A percentile compares a stretch with the other conserved stretches of the same genome.
phyloP scores from a whole-genome alignment of 2,329 filamentous ascomycete species.

The Hymenoscyphus linearis region DNA sequence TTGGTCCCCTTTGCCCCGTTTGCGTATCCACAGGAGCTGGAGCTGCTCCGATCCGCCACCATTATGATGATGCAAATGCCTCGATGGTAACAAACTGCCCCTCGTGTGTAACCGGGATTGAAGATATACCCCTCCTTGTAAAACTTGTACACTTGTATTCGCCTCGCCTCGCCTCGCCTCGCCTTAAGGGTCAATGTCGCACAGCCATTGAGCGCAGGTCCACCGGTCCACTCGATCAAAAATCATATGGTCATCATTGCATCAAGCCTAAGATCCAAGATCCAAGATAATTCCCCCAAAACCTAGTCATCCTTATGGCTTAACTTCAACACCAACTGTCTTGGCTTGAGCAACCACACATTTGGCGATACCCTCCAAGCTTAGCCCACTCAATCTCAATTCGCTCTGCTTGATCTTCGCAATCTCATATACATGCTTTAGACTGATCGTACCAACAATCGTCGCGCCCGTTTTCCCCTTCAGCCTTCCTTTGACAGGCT shows the following conservation, averaged over 20 bases:
- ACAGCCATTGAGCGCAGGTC: background rate
- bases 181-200: background rate
- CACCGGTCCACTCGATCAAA: background rate
- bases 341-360: conserved; percentile 70
- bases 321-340: conserved; percentile 68
- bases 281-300: background rate
- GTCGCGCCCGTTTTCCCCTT: conserved; percentile 71
- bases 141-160: background rate
- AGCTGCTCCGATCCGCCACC: conserved; percentile 16
- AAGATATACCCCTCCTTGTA: background rate
- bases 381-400: conserved; percentile 65
- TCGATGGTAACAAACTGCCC: background rate
- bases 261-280: background rate
- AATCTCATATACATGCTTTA: conserved; percentile 98
- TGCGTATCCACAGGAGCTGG: conserved; percentile 3
- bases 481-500: conserved; percentile 67
- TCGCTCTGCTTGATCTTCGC: conserved; percentile 90
- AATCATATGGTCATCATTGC: background rate
- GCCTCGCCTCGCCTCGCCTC: too few relatives aligned
- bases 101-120: background rate
- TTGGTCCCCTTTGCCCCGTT: background rate
- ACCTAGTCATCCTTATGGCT: conserved; percentile 42
- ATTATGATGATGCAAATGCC: conserved; percentile 23
- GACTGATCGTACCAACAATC: conserved; percentile 73
- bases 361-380: conserved; percentile 66